Evolutionary conservation across 2,329 filamentous ascomycete species (phyloP), one percentile per base, ranked within the genome.

Genomic region (Sporothrix euskadiensis): DNA sequence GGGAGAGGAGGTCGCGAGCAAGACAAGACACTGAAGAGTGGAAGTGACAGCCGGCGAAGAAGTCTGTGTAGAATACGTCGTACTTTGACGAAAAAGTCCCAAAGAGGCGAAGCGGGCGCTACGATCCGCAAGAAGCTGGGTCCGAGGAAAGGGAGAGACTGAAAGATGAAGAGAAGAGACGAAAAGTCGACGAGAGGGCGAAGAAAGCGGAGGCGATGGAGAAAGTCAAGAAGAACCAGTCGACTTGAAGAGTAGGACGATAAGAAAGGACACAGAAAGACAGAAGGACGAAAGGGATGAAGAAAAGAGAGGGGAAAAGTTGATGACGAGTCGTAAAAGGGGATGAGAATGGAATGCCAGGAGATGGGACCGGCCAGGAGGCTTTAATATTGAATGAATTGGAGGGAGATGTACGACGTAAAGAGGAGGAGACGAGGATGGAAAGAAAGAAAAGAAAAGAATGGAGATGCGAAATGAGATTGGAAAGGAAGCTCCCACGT

Each of bases 371-470:
- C 47, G 69, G 69, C 52, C 69, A 71, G 54, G 69, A 71, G 69
- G 69, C 32, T 59, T 71, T 47, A 61, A 73, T 69, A 68, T 59
- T 65, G 69, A 30, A 47, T 19, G 71, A 71, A 56, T 47, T 52
- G 9, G 61, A 73, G 39, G 56, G 39, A 26, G 52, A 69, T 30
- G 61, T n/a, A n/a, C n/a, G n/a, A n/a, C n/a, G n/a, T 30, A 32
- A 30, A 26, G n/a, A 32, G 22, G 49, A 49, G 16, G 44, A 75
- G 44, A 49, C 19, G 63, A 39, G 47, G 65, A 66, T 49, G 52
- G 30, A 8, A 22, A 19, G 14, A 56, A 19, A 56, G 52, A 54
- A n/a, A 8, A 44, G 8, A 30, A 63, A 54, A 44, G 19, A 26
- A 30, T 49, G 22, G 3, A 30, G n/a, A 63, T 68, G 69, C 52